Percentiles rank a stretch among this genome's conserved stretches.
Evolutionary conservation across 371 early-diverging fungal species (phyloP).

Genomic region (Apophysomyces trapeziformis): DNA sequence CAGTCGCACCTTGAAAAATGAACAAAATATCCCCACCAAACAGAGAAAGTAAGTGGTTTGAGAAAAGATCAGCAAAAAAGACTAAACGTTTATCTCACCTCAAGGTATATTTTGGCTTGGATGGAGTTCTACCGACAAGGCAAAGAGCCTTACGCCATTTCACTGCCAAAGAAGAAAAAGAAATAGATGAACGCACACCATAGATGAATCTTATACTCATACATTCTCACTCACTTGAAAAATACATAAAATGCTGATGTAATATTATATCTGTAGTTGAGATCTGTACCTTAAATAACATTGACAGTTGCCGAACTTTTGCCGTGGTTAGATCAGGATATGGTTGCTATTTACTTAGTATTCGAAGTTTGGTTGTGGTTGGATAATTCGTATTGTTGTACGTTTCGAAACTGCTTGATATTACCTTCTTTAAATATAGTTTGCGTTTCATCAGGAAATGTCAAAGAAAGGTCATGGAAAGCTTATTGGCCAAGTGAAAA

Average conservation of each 20-base stretch:
- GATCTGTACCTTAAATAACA: no score
- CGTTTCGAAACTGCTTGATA: no score
- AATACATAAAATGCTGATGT: not conserved
- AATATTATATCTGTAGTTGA: not conserved
- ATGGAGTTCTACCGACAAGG: slow-evolving; percentile 26
- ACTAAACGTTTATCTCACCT: not conserved
- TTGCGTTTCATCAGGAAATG: no score
- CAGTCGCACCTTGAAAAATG: slow-evolving; percentile 54
- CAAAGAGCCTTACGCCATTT: slow-evolving; percentile 10
- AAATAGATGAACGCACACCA: not conserved
- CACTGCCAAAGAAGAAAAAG: slow-evolving; percentile 24
- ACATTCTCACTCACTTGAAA: not conserved
- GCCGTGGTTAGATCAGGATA: no score
- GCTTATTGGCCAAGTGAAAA: no score
- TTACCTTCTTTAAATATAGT: no score
- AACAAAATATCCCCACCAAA: slow-evolving; percentile 32
- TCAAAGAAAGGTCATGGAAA: no score
- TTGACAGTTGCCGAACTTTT: no score
- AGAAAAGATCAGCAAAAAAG: not conserved
- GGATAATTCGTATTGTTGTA: no score
- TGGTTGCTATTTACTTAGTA: no score
- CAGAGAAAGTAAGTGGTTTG: slow-evolving; percentile 27
- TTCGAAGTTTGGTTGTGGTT: no score
- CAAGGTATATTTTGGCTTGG: slow-evolving; percentile 26
- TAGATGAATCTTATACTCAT: not conserved